Evolutionary conservation across 768 basidiomycete species (phyloP).

Genomic region (Candolleomyces efflorescens): DNA sequence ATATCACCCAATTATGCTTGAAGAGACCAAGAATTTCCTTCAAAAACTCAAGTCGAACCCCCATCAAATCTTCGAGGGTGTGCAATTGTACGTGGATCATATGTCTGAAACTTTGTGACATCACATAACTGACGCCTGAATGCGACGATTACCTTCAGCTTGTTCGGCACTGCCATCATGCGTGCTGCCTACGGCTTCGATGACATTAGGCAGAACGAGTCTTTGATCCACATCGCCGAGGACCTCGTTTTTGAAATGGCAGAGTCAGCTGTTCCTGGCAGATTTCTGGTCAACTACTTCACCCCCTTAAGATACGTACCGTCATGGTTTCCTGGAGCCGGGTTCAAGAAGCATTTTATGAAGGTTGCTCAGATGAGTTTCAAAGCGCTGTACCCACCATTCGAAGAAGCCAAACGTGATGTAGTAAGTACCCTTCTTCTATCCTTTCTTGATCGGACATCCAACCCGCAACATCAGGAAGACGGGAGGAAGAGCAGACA

Average conservation of each 20-base stretch:
- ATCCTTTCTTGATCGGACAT: neutral
- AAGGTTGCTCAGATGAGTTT: no score
- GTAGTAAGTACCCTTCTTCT: neutral
- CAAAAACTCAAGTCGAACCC: slow-evolving; percentile 21
- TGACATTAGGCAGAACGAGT: slow-evolving; percentile 29
- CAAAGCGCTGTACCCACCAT: no score
- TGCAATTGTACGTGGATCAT: slow-evolving; percentile 19
- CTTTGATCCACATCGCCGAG: slow-evolving; percentile 30
- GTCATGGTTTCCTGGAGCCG: slow-evolving; percentile 18
- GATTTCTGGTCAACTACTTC: slow-evolving; percentile 20
- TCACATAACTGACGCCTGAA: neutral
- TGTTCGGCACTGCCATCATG: slow-evolving; percentile 19
- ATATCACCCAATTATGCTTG: slow-evolving; percentile 13
- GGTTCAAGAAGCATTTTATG: no score
- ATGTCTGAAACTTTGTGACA: neutral
- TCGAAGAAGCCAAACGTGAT: slow-evolving; percentile 13
- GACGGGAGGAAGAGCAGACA: neutral
- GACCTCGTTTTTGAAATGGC: slow-evolving; percentile 20
- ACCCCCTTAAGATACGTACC: slow-evolving; percentile 30
- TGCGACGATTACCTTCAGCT: neutral
- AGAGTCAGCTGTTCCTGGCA: slow-evolving; percentile 21
- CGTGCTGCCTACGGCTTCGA: slow-evolving; percentile 27
- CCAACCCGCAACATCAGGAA: neutral
- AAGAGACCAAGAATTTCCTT: slow-evolving; percentile 26
- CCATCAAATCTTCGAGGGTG: slow-evolving; percentile 16